Conservation (phyloP, 2,329 filamentous ascomycete species). For the Diaporthe humulicola region DNA sequence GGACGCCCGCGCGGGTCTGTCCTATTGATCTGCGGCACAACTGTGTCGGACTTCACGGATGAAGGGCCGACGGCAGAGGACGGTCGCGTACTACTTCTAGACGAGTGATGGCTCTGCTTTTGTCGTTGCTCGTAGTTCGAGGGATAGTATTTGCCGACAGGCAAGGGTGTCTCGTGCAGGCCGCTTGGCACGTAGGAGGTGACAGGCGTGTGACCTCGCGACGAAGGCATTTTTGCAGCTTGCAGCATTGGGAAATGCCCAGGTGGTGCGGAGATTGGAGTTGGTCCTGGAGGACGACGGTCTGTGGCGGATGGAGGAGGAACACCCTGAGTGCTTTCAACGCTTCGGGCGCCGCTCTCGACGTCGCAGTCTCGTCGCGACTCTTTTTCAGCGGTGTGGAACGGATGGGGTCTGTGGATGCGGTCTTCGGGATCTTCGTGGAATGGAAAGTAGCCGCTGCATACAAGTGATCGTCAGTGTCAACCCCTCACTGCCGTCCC, state of each 20-base stretch:
- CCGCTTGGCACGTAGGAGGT: conserved; percentile 65
- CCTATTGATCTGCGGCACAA: conserved; percentile 46
- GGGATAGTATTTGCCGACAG: conserved; percentile 74
- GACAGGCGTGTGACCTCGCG: conserved; percentile 57
- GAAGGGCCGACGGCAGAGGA: conserved; percentile 48
- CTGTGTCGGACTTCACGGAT: conserved; percentile 52
- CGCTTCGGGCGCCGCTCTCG: conserved; percentile 21
- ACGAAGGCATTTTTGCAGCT: conserved; percentile 46
- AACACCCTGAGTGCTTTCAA: background rate
- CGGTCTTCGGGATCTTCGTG: conserved; percentile 67
- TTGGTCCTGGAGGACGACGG: conserved; percentile 36
- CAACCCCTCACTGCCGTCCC: conserved; percentile 37
- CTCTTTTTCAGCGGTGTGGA: conserved; percentile 52
- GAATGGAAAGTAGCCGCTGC: conserved; percentile 71
- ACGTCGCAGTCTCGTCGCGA: conserved; percentile 36
- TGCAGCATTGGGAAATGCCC: conserved; percentile 40
- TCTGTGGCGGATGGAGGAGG: background rate
- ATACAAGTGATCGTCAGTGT: conserved; percentile 33
- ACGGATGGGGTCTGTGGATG: conserved; percentile 65
- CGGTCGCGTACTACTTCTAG: conserved; percentile 43
- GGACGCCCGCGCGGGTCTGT: conserved; percentile 51
- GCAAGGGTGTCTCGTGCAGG: conserved; percentile 60
- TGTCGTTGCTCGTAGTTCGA: conserved; percentile 66
- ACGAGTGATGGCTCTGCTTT: conserved; percentile 41
- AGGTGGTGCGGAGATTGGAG: conserved; percentile 41